Conservation (phyloP, 179 eudicot species). For the Monotropa hypopitys region DNA sequence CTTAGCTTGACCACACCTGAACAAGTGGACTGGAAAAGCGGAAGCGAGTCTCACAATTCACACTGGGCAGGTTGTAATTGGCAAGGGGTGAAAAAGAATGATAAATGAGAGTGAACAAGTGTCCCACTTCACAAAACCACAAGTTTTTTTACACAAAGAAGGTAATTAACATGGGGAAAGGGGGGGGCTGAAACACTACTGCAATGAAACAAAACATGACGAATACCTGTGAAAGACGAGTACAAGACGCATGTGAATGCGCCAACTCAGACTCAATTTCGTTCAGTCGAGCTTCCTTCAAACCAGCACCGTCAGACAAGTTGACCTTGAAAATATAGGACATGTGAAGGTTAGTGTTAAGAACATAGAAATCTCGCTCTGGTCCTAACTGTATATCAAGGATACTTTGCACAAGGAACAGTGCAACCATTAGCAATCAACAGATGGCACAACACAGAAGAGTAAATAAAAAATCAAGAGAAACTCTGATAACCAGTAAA, state of each 20-base stretch:
- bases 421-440: background rate
- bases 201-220: background rate
- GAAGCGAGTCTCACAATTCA: no score
- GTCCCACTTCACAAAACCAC: background rate
- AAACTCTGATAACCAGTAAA: background rate
- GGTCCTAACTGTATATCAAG: background rate
- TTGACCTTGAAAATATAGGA: constrained; percentile 28
- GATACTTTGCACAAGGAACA: background rate
- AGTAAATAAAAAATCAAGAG: background rate
- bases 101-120: background rate
- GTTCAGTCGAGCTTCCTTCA: constrained; percentile 54
- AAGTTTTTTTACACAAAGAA: background rate
- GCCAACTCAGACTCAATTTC: constrained; percentile 63
- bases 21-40: no score
- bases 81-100: no score
- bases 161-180: background rate
- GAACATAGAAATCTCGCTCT: background rate
- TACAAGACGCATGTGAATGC: constrained; percentile 38
- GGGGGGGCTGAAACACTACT: background rate
- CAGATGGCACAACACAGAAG: background rate
- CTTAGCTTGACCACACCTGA: no score
- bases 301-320: constrained; percentile 50
- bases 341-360: background rate
- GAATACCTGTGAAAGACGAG: constrained; percentile 43
- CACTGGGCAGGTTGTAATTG: no score